Base-by-base conservation (phyloP, 1,284 basidiomycete species). In the Sphagnurus paluster region DNA sequence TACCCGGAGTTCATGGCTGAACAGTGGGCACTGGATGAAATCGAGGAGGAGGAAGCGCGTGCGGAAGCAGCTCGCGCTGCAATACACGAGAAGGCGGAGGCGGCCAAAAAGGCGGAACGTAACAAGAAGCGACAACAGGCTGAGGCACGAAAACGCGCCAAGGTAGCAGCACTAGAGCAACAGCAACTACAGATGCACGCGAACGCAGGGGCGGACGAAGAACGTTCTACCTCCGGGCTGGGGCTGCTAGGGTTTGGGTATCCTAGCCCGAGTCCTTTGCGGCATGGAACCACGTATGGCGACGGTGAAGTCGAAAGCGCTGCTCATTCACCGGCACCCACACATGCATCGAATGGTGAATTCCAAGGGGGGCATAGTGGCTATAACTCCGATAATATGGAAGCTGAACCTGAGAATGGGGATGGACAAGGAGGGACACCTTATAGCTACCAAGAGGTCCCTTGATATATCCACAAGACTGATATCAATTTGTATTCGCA, bases 1-100 rank as follows among this genome's bases (percentile, higher is more conserved):
- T 93, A 93, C 59, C 44, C 73, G 17, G 88, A 92, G 59, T 92
- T 80, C 56, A 85, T 90, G 78, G 66, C 72, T 39, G 88, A 92
- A 60, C 87, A 91, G 58, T 83, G 82, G 76, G 76, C 68, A 10
- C 64, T 90, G 33, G 90, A 93, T 56, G 74, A 64, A 3, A 53
- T 69, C 29, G 90, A 91, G 50, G 87, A 89, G 56, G 75, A 75
- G 24, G 80, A 85, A 51, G 77, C 79, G 1, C 73, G 73, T 32
- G 61, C 60, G 1, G 77, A 81, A 39, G 63, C 66, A 1, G 56
- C 59, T 10, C 63, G 62, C 34, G 57, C 56, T n/a, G 70, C 68
- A 4, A n/a, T n/a, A n/a, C n/a, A n/a, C n/a, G n/a, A n/a, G n/a
- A n/a, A n/a, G n/a, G n/a, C n/a, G n/a, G n/a, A n/a, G n/a, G n/a